phyloP scores from a whole-genome alignment of 1,284 basidiomycete species.

The Lentinus polychrous region DNA sequence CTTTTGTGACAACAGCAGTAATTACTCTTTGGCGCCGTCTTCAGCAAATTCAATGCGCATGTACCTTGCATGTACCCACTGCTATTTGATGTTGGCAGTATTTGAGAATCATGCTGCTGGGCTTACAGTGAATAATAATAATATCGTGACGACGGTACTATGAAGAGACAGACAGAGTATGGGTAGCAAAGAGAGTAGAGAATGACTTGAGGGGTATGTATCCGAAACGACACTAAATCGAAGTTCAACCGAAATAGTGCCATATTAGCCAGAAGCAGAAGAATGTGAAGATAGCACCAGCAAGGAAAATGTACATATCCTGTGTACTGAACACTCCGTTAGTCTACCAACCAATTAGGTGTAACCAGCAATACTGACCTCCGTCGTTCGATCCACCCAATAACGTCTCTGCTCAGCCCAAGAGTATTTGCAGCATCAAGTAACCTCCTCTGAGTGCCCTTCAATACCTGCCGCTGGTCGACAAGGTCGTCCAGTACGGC shows the following conservation, averaged over 20 bases:
- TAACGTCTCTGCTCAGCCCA: conserved; percentile 86
- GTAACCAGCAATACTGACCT: conserved; percentile 43
- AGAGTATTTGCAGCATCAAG: conserved; percentile 88
- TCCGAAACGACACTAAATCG: background rate
- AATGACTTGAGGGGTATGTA: conserved; percentile 1
- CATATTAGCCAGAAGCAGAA: conserved; percentile 88
- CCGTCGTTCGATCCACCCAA: conserved; percentile 90
- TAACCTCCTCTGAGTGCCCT: conserved; percentile 81
- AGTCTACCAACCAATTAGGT: background rate
- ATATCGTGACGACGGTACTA: background rate
- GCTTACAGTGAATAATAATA: no score
- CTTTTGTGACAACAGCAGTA: no score
- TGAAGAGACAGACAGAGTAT: background rate
- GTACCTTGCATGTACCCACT: no score
- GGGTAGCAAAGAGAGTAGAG: conserved; percentile 8
- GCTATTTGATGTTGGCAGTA: no score
- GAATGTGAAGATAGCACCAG: conserved; percentile 80
- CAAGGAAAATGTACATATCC: conserved; percentile 88
- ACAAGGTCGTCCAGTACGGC: conserved; percentile 86
- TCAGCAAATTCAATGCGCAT: no score
- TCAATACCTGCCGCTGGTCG: conserved; percentile 86
- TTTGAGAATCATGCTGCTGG: no score
- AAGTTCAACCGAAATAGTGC: conserved; percentile 73
- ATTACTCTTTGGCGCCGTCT: no score
- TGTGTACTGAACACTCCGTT: conserved; percentile 54